Base-by-base conservation (phyloP, 1,284 basidiomycete species). In the Ceratobasidium sp. region DNA sequence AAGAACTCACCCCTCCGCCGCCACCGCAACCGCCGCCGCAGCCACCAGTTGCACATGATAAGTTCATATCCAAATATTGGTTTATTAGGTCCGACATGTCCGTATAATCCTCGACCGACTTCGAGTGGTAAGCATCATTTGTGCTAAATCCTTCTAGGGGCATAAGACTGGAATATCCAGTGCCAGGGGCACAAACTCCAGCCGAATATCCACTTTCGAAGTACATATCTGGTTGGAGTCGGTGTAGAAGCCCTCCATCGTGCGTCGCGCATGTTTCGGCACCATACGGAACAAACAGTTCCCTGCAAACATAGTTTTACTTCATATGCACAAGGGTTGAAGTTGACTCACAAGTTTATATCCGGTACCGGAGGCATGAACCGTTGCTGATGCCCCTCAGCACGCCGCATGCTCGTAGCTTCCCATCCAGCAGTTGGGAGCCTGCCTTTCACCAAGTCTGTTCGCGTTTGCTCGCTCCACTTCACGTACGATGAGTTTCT, bases 191-290 rank as follows among this genome's bases (percentile, higher is more conserved):
- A 11, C 36, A 41, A 41, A 41, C 36, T 41, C 36, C 36, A 5
- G 36, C 4, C 36, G 36, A 41, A 41, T 5, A 41, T 41, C 11
- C 36, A 11, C 36, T 41, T 41, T 41, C 36, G 4, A 5, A 5
- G 36, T 41, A 41, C 36, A 41, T 11, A 11, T 11, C 36, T 4
- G 36, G 6, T 11, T 4, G 11, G 36, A 41, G 4, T 41, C 36
- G 36, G 53, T 69, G 24, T 22, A 69, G 54, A 1, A 69, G 53
- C 5, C 66, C 66, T 17, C 66, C 66, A 47, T 69, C 54, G 44
- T 69, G 53, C 14, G 66, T 44, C 4, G 53, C 66, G 47, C 66
- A 69, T n/a, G 66, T 69, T 41, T 69, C 66, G 27, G 66, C 53
- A 19, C 66, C 66, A 59, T 56, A 56, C 17, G 66, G 66, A 15